phyloP scores from a whole-genome alignment of 257 asterid genomes.

The Lycium ferocissimum region DNA sequence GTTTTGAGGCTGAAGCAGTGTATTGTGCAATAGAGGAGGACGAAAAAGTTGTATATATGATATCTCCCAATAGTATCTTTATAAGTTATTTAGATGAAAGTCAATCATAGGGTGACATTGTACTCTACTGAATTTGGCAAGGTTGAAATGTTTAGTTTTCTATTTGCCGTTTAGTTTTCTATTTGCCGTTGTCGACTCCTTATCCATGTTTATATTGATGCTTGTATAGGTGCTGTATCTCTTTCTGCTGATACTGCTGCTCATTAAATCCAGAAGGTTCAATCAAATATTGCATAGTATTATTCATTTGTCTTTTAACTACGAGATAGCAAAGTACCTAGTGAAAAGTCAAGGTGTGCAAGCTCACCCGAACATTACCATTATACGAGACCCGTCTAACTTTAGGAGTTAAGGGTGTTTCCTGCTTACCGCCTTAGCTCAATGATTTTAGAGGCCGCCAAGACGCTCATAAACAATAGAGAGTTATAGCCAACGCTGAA shows the following conservation, averaged over 20 bases:
- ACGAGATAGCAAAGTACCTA: neutral
- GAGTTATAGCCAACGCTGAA: neutral
- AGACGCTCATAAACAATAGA: neutral
- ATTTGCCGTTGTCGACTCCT: neutral
- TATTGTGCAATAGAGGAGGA: constrained; percentile 22
- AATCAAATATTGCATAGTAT: neutral
- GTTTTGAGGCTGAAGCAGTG: neutral
- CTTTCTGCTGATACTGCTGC: neutral
- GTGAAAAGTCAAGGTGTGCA: neutral
- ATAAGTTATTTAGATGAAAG: neutral
- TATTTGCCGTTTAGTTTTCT: neutral
- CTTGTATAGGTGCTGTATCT: neutral
- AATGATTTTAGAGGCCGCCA: neutral
- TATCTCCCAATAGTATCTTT: neutral
- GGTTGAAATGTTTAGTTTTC: neutral
- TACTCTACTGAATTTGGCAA: neutral
- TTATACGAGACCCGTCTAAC: neutral
- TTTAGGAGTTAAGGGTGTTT: neutral
- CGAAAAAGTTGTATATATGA: constrained; percentile 30
- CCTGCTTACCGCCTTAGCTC: neutral
- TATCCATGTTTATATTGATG: neutral
- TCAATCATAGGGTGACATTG: constrained; percentile 2
- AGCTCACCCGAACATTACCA: neutral
- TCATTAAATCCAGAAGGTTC: neutral
- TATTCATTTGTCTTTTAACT: neutral